Percentiles rank a stretch among this genome's conserved stretches.
phyloP scores from a whole-genome alignment of 768 basidiomycete genomes.

The Rhizopogon vinicolor region DNA sequence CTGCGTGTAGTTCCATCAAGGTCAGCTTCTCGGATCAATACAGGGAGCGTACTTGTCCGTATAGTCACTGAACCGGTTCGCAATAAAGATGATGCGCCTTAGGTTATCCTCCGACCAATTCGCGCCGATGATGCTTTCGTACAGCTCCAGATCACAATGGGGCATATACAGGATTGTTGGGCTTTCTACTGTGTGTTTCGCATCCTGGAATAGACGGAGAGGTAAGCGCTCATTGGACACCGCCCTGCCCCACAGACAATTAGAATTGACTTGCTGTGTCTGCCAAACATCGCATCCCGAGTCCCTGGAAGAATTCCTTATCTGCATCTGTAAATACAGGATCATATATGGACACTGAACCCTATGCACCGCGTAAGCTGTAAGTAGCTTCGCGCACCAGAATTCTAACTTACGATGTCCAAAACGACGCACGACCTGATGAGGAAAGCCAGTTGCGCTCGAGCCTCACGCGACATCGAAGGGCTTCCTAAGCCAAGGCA shows the following conservation, averaged over 20 bases:
- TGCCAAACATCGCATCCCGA: conserved; percentile 31
- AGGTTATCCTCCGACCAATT: conserved; percentile 54
- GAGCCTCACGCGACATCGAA: conserved; percentile 52
- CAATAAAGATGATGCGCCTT: conserved; percentile 50
- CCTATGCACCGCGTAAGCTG: conserved; percentile 32
- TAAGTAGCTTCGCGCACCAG: not conserved
- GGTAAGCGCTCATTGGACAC: conserved; percentile 7
- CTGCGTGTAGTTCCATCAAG: conserved; percentile 29
- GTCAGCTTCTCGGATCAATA: conserved; percentile 8
- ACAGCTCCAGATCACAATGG: conserved; percentile 69
- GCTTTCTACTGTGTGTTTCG: conserved; percentile 23
- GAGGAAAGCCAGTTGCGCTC: conserved; percentile 67
- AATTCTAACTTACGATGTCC: conserved; percentile 51
- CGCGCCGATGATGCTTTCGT: conserved; percentile 57
- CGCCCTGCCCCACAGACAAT: not conserved
- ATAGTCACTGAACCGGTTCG: conserved; percentile 65
- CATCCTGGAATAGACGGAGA: conserved; percentile 23
- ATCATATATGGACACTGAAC: conserved; percentile 57
- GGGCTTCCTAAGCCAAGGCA: conserved; percentile 79
- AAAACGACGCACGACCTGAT: conserved; percentile 47
- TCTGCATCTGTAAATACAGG: conserved; percentile 71
- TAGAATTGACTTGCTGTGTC: conserved; percentile 44
- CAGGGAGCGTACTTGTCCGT: conserved; percentile 49
- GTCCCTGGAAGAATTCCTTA: conserved; percentile 37
- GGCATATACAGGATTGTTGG: conserved; percentile 76